These are phyloP conservation scores for Cercospora canescens DNA, from an alignment of 2,329 filamentous ascomycete species.

Conservation along the genomic window DNA sequence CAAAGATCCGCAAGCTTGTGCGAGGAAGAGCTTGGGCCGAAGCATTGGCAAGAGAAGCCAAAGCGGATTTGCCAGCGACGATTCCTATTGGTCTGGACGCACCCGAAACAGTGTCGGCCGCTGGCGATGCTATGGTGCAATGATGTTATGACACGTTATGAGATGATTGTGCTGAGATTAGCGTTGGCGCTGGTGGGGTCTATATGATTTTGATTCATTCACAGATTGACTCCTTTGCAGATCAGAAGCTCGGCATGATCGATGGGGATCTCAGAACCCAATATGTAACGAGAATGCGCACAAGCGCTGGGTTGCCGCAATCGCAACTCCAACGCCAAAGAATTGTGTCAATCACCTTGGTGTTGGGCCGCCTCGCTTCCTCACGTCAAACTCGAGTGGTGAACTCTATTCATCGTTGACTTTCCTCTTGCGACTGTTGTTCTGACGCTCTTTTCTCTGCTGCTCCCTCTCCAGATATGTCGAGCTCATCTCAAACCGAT, in stretches of 20 bases:
- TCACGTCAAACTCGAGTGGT: not conserved
- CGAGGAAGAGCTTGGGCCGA: constrained; percentile 86
- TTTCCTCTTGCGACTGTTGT: not conserved
- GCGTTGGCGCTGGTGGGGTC: constrained; percentile 28
- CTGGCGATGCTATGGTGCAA: constrained; percentile 27
- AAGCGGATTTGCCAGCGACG: constrained; percentile 42
- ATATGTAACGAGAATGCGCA: not conserved
- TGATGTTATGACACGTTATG: constrained; percentile 15
- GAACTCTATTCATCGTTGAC: not conserved
- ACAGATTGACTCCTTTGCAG: not conserved
- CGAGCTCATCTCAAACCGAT: constrained; percentile 4
- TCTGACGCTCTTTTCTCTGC: not conserved
- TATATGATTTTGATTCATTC: not conserved
- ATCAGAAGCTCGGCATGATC: not conserved
- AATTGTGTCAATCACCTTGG: not conserved
- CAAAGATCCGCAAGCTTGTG: constrained; percentile 78
- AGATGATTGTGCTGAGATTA: constrained; percentile 19
- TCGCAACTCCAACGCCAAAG: not conserved
- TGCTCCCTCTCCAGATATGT: not conserved
- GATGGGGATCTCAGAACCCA: not conserved
- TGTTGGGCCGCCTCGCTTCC: no score
- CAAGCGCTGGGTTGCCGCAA: not conserved
- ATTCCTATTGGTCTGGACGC: constrained; percentile 46
- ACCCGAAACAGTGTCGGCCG: constrained; percentile 8
- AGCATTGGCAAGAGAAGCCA: constrained; percentile 52